Evolutionary conservation across 2,329 filamentous ascomycete species (phyloP), one percentile per base, ranked within the genome.

Genomic region (Cladosporium austrohemisphaericum): DNA sequence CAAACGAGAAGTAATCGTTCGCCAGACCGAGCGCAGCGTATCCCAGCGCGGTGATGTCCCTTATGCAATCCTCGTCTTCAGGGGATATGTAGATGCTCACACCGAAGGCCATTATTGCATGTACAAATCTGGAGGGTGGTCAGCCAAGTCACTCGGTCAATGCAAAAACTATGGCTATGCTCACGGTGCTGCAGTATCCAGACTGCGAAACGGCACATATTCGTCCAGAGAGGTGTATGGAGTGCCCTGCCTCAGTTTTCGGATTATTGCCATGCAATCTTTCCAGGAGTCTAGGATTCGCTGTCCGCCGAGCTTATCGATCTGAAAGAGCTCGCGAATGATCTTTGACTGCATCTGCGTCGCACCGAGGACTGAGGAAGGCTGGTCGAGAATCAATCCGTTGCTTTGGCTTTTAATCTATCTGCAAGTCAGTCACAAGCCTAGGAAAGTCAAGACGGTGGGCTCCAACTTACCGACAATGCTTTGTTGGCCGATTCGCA

Each of bases 1-100:
- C 38, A 22, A 41, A 41, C 5, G 38, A 41, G 25, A 41, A 41
- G 25, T 41, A 41, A 11, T 41, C 38, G 25, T 41, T 41, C 11
- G 38, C 25, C 8, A 41, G 38, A 4, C 38, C 38, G 9, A 20
- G 11, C 4, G 38, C 38, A 19, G 38, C 38, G 7, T 41, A 29
- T 7, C 23, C 38, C 8, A 25, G 38, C 10, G 9, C 20, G 6
- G 20, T n/a, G 23, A 41, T 20, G 9, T 28, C 38, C 14, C 29
- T 13, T n/a, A 41, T 14, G 11, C n/a, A 1, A n/a, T 23, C 8
- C 14, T 41, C 38, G 13, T 41, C 38, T 2, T 41, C 38, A 3
- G 23, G 1, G 2, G 38, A 18, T 11, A 41, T 14, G 14, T 20
- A 25, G 11, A 41, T 20, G 14, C 38, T 16, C 38, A 41, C 29